These are phyloP conservation scores for Aspergillus caelatus DNA, from an alignment of 2,329 filamentous ascomycete species.

Conservation along the genomic window DNA sequence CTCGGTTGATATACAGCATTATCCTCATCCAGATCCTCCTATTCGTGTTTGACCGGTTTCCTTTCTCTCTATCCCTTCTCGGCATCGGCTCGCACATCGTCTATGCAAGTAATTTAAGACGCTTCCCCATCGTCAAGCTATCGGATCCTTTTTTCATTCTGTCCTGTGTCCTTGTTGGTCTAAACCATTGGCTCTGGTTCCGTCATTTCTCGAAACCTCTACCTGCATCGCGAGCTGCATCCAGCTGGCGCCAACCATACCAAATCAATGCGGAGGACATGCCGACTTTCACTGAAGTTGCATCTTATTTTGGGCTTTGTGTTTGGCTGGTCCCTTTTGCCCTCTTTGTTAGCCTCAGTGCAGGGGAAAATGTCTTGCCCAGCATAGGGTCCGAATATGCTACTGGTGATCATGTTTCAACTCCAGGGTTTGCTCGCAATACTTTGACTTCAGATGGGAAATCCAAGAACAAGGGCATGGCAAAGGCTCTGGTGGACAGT, in stretches of 20 bases:
- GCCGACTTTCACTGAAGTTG: slow-evolving; percentile 90
- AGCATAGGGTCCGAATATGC: slow-evolving; percentile 82
- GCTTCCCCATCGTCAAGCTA: slow-evolving; percentile 77
- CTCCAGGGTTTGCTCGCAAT: slow-evolving; percentile 29
- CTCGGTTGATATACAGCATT: slow-evolving; percentile 79
- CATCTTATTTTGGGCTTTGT: slow-evolving; percentile 92
- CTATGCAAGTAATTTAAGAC: slow-evolving; percentile 83
- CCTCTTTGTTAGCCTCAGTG: slow-evolving; percentile 90
- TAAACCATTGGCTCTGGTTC: slow-evolving; percentile 97
- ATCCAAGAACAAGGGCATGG: slow-evolving; percentile 60
- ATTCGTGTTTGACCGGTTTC: slow-evolving; percentile 81
- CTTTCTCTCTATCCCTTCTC: slow-evolving; percentile 71
- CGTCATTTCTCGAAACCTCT: slow-evolving; percentile 76
- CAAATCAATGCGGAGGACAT: slow-evolving; percentile 52
- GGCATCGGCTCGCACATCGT: slow-evolving; percentile 80
- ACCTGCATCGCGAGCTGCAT: slow-evolving; percentile 38
- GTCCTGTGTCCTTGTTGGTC: slow-evolving; percentile 80
- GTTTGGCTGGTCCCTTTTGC: slow-evolving; percentile 97
- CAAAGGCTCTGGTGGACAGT: slow-evolving; percentile 64
- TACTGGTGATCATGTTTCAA: slow-evolving; percentile 51
- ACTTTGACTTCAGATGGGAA: slow-evolving; percentile 38
- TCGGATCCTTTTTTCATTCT: slow-evolving; percentile 82
- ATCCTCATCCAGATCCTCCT: slow-evolving; percentile 75
- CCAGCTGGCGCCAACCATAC: slow-evolving; percentile 42
- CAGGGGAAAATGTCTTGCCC: slow-evolving; percentile 91